These are phyloP conservation scores for Solioccasus polychromus DNA, from an alignment of 768 basidiomycete genomes.

Conservation along the genomic window DNA sequence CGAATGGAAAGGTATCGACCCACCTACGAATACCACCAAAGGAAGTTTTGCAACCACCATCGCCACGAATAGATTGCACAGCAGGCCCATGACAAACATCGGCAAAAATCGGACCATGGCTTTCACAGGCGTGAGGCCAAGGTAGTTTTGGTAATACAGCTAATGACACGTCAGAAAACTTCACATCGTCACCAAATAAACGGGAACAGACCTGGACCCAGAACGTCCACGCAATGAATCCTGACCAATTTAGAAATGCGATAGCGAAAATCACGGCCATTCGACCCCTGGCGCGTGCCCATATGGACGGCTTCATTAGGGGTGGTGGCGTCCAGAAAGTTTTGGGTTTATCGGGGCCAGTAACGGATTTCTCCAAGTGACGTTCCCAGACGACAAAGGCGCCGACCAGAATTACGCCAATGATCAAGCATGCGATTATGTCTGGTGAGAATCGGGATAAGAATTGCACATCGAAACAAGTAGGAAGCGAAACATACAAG, in stretches of 20 bases:
- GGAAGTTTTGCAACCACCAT: slow-evolving; percentile 53
- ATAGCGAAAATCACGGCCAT: slow-evolving; percentile 60
- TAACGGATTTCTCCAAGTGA: slow-evolving; percentile 44
- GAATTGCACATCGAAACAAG: slow-evolving; percentile 19
- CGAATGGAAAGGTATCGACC: slow-evolving; percentile 1
- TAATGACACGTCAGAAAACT: slow-evolving; percentile 25
- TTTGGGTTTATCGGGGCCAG: slow-evolving; percentile 10
- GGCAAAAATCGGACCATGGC: slow-evolving; percentile 69
- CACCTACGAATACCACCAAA: slow-evolving; percentile 57
- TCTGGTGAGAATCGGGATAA: slow-evolving; percentile 36
- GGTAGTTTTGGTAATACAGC: slow-evolving; percentile 73
- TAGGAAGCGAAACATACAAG: slow-evolving; percentile 36
- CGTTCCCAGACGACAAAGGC: slow-evolving; percentile 67
- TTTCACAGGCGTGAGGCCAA: slow-evolving; percentile 48
- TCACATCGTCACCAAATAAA: neutral
- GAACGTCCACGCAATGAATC: slow-evolving; percentile 54
- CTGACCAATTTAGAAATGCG: slow-evolving; percentile 63
- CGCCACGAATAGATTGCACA: slow-evolving; percentile 66
- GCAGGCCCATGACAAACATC: slow-evolving; percentile 62
- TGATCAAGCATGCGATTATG: slow-evolving; percentile 65
- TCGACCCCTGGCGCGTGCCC: slow-evolving; percentile 59
- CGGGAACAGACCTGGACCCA: slow-evolving; percentile 40
- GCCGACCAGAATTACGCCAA: slow-evolving; percentile 54
- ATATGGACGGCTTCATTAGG: slow-evolving; percentile 60
- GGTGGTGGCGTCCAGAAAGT: slow-evolving; percentile 50